phyloP scores from a whole-genome alignment of 805 yeast species.

The Myxozyma melibiosi region DNA sequence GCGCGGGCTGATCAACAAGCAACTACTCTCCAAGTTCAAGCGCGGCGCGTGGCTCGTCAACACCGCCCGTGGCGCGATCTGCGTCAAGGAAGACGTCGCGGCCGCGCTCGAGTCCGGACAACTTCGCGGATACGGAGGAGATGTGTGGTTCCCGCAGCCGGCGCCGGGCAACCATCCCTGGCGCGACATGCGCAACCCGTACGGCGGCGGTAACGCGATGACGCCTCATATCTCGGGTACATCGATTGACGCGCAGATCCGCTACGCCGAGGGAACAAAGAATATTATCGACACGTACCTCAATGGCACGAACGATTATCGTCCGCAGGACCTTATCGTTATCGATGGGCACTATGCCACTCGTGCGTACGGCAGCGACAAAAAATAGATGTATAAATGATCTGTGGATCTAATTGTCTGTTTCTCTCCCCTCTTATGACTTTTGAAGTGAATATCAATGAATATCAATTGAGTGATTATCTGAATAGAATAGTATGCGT shows the following conservation, averaged over 20 bases:
- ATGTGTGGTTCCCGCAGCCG: conserved; percentile 85
- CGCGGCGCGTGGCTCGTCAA: conserved; percentile 73
- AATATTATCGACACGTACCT: conserved; percentile 65
- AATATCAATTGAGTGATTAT: no score
- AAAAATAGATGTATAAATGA: no score
- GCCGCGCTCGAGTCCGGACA: conserved; percentile 71
- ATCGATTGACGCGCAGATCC: conserved; percentile 73
- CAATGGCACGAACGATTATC: conserved; percentile 62
- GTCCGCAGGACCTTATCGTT: conserved; percentile 75
- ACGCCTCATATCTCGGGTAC: conserved; percentile 82
- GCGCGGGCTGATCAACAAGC: conserved; percentile 66
- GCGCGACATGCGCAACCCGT: conserved; percentile 66
- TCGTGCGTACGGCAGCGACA: conserved; percentile 60
- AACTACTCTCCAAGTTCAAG: conserved; percentile 67
- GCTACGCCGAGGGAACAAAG: conserved; percentile 72
- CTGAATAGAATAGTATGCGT: no score
- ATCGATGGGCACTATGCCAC: conserved; percentile 73
- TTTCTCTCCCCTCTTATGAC: no score
- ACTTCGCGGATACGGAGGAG: conserved; percentile 80
- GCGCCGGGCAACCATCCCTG: conserved; percentile 78
- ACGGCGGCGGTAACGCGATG: conserved; percentile 81
- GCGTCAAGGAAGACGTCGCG: conserved; percentile 72
- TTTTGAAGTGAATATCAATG: no score
- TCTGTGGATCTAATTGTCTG: no score
- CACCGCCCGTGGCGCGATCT: conserved; percentile 82